phyloP scores from a whole-genome alignment of 1,139 yeast species.

The Taphrina flavorubra region DNA sequence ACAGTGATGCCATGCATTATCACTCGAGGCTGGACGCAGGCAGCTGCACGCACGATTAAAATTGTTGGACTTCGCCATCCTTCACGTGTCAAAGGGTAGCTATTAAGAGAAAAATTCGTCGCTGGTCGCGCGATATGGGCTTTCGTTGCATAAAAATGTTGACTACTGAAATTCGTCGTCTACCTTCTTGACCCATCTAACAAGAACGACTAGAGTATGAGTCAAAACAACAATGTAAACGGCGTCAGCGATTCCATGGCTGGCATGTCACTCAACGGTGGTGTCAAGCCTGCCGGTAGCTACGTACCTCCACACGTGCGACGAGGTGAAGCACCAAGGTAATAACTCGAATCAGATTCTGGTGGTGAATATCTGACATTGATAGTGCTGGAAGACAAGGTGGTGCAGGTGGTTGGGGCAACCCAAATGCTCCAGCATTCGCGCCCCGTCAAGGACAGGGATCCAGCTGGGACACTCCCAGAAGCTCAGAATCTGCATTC shows the following conservation, averaged over 20 bases:
- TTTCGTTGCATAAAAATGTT: slow-evolving; percentile 11
- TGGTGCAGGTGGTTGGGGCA: slow-evolving; percentile 28
- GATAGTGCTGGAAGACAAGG: slow-evolving; percentile 20
- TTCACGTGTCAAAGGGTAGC: background rate
- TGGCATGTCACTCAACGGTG: slow-evolving; percentile 38
- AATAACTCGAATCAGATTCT: background rate
- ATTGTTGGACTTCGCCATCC: background rate
- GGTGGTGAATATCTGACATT: background rate
- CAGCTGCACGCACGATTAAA: background rate
- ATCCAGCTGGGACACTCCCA: slow-evolving; percentile 33
- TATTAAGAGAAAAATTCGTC: slow-evolving; percentile 15
- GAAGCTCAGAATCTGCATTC: slow-evolving; percentile 18
- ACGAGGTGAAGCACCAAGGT: slow-evolving; percentile 35
- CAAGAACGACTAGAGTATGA: slow-evolving; percentile 26
- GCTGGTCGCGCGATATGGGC: slow-evolving; percentile 13
- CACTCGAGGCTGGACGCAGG: too few relatives aligned
- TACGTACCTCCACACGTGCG: slow-evolving; percentile 40
- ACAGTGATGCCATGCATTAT: too few relatives aligned
- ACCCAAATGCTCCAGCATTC: slow-evolving; percentile 37
- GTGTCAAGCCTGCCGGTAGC: slow-evolving; percentile 30
- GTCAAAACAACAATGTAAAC: slow-evolving; percentile 40
- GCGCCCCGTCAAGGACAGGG: slow-evolving; percentile 30
- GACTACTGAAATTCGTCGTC: background rate
- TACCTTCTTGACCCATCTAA: slow-evolving; percentile 1
- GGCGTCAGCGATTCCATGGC: slow-evolving; percentile 36